Evolutionary conservation across 768 basidiomycete genomes (phyloP).

Genomic region (Leccinum variicolor): DNA sequence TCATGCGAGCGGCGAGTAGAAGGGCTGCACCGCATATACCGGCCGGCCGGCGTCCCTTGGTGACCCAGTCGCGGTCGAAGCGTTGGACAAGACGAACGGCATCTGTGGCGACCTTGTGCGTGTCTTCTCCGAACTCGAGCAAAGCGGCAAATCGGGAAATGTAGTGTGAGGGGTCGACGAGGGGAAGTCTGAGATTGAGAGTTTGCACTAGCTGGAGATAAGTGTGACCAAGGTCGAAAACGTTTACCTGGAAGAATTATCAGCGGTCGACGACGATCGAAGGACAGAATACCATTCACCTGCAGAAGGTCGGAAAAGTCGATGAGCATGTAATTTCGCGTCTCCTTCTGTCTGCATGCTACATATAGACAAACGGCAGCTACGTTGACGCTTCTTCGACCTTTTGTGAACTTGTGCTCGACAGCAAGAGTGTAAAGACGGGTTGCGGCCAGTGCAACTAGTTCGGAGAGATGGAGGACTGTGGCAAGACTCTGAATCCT

Average conservation of each 20-base stretch:
- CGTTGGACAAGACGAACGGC: slow-evolving; percentile 91
- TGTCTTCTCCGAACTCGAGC: slow-evolving; percentile 95
- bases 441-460: slow-evolving; percentile 76
- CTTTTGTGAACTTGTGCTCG: slow-evolving; percentile 91
- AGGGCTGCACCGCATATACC: slow-evolving; percentile 97
- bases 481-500: slow-evolving; percentile 83
- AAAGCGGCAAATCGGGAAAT: slow-evolving; percentile 93
- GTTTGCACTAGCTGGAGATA: slow-evolving; percentile 93
- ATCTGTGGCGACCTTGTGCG: slow-evolving; percentile 86
- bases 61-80: slow-evolving; percentile 98
- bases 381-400: slow-evolving; percentile 87
- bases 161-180: slow-evolving; percentile 95
- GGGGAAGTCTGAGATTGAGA: slow-evolving; percentile 78
- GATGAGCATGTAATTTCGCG: slow-evolving; percentile 93
- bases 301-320: slow-evolving; percentile 97
- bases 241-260: slow-evolving; percentile 69
- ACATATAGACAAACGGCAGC: slow-evolving; percentile 96
- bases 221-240: slow-evolving; percentile 94
- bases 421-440: slow-evolving; percentile 92
- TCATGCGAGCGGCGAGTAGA: slow-evolving; percentile 95
- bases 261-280: background rate
- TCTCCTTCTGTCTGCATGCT: slow-evolving; percentile 88
- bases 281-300: slow-evolving; percentile 37
- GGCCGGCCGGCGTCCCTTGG: slow-evolving; percentile 89
- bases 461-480: slow-evolving; percentile 73